These are phyloP conservation scores for Lichenothelia convexa DNA, from an alignment of 495 filamentous ascomycete species.

Conservation along the genomic window DNA sequence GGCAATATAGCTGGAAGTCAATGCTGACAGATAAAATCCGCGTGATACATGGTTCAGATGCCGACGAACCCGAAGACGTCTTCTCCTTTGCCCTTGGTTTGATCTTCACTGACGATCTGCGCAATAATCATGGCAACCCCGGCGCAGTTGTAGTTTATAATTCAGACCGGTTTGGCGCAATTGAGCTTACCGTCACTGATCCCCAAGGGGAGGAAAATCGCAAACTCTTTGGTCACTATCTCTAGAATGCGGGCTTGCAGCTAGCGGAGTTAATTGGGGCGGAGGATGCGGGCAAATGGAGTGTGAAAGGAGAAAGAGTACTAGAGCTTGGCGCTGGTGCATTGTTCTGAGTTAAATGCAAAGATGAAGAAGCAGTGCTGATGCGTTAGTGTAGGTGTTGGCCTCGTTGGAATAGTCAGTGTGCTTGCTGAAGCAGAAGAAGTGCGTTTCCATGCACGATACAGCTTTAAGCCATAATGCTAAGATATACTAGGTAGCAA, in stretches of 20 bases:
- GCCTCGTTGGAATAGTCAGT: constrained; percentile 50
- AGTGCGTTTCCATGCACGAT: constrained; percentile 17
- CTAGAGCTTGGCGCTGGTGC: constrained; percentile 45
- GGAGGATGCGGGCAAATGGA: constrained; percentile 24
- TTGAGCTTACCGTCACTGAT: constrained; percentile 34
- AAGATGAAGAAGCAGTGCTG: constrained; percentile 5
- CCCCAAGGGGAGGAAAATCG: constrained; percentile 37
- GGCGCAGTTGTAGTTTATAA: constrained; percentile 44
- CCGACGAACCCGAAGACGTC: constrained; percentile 40
- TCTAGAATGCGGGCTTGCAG: constrained; percentile 70
- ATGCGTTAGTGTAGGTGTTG: constrained; percentile 37
- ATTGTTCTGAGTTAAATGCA: constrained; percentile 11
- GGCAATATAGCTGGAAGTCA: too few species aligned
- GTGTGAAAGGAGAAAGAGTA: constrained; percentile 31
- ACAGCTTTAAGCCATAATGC: too few species aligned
- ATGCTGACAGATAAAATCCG: neutral
- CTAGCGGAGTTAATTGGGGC: constrained; percentile 50
- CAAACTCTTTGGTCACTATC: constrained; percentile 58
- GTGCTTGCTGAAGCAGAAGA: constrained; percentile 41
- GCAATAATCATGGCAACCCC: constrained; percentile 57
- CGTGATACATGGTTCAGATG: neutral
- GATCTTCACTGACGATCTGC: constrained; percentile 61
- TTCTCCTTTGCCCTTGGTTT: constrained; percentile 42
- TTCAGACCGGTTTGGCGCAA: constrained; percentile 23
- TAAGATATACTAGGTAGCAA: constrained; percentile 24